These are phyloP conservation scores for Bruguiera hainesii DNA, from an alignment of 441 rosid genomes.

Conservation along the genomic window DNA sequence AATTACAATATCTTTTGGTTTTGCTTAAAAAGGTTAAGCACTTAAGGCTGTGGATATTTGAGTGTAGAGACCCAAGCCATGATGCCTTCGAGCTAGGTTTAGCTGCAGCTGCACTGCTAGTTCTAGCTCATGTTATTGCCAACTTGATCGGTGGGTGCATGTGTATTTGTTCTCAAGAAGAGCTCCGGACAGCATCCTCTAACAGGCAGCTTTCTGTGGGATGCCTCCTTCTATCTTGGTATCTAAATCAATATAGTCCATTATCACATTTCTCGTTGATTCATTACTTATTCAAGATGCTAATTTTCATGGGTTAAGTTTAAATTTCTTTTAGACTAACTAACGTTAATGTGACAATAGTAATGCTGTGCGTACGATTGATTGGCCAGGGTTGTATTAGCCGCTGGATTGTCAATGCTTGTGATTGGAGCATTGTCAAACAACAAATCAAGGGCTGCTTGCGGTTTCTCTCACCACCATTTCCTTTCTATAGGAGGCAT, in stretches of 20 bases:
- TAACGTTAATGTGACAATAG: neutral
- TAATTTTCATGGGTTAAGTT: neutral
- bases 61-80: conserved; percentile 82
- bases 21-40: conserved; percentile 60
- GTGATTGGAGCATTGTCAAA: conserved; percentile 78
- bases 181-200: conserved; percentile 62
- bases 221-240: conserved; percentile 82
- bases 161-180: conserved; percentile 80
- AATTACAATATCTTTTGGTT: neutral
- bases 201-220: conserved; percentile 62
- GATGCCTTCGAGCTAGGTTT: conserved; percentile 76
- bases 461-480: conserved; percentile 86
- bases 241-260: conserved; percentile 2
- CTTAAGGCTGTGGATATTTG: conserved; percentile 74
- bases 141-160: conserved; percentile 79
- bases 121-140: conserved; percentile 65
- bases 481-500: conserved; percentile 84
- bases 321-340: neutral
- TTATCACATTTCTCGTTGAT: neutral
- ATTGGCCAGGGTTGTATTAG: conserved; percentile 67
- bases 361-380: conserved; percentile 3
- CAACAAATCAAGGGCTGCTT: conserved; percentile 67
- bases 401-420: conserved; percentile 60
- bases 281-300: neutral
- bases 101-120: conserved; percentile 61